Conservation (phyloP, 2,329 filamentous ascomycete genomes). For the Beauveria sp. region DNA sequence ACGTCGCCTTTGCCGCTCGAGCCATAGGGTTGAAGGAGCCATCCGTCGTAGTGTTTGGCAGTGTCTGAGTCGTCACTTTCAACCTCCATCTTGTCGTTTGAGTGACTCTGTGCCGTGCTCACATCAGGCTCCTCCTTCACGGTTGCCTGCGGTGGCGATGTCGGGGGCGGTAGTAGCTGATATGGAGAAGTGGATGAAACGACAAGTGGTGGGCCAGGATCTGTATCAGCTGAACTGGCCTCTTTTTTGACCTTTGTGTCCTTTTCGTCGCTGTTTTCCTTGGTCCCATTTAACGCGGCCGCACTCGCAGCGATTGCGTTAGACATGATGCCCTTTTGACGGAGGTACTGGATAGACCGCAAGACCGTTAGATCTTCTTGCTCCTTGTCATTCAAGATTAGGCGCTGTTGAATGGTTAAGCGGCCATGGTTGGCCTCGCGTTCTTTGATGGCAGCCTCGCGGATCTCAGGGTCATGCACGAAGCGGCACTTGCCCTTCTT, state of each 20-base stretch:
- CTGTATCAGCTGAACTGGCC: conserved; percentile 14
- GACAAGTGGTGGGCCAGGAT: conserved; percentile 16
- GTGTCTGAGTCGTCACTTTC: conserved; percentile 19
- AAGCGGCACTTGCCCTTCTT: conserved; percentile 72
- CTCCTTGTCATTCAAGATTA: conserved; percentile 60
- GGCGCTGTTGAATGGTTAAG: conserved; percentile 57
- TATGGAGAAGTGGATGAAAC: conserved; percentile 8
- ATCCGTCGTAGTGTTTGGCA: conserved; percentile 29
- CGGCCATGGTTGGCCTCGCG: conserved; percentile 57
- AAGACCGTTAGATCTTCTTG: conserved; percentile 60
- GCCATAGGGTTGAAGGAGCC: conserved; percentile 30
- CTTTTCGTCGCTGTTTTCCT: conserved; percentile 14
- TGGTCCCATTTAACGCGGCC: not conserved
- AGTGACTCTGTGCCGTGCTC: not conserved
- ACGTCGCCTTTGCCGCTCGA: conserved; percentile 16
- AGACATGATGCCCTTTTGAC: conserved; percentile 47
- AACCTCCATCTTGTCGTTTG: not conserved
- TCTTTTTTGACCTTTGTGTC: conserved; percentile 12
- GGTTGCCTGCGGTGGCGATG: conserved; percentile 29
- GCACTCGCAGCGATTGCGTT: conserved; percentile 15
- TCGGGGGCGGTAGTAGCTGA: conserved; percentile 25
- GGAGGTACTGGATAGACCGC: conserved; percentile 58
- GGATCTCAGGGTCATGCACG: conserved; percentile 56
- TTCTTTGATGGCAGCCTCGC: conserved; percentile 56
- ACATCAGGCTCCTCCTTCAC: conserved; percentile 23